Evolutionary conservation across 2,329 filamentous ascomycete species (phyloP).

Genomic region (Diaporthe vexans): DNA sequence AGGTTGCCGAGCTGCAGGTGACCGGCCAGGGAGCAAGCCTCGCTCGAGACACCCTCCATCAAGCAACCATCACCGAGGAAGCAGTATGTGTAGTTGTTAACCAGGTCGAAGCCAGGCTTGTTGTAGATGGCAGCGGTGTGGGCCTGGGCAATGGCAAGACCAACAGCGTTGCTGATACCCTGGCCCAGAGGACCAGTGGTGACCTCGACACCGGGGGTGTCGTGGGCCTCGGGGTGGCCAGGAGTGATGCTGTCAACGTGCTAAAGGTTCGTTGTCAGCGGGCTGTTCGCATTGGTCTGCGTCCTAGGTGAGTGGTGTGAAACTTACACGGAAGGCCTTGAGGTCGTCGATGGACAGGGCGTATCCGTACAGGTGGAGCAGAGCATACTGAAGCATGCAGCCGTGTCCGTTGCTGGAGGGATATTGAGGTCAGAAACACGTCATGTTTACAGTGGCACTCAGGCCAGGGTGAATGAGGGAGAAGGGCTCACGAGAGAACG

Average conservation of each 20-base stretch:
- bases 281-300: neutral
- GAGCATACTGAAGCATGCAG: conserved; percentile 99
- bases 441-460: conserved; percentile 27
- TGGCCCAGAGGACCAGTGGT: conserved; percentile 98
- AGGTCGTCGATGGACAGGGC: conserved; percentile 88
- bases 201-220: conserved; percentile 97
- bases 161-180: conserved; percentile 97
- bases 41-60: conserved; percentile 97
- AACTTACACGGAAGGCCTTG: conserved; percentile 93
- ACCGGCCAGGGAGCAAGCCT: conserved; percentile 92
- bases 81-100: conserved; percentile 97
- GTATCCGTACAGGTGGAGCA: conserved; percentile 97
- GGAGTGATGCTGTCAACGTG: conserved; percentile 82
- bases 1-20: conserved; percentile 98
- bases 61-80: conserved; percentile 99
- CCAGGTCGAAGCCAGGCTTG: conserved; percentile 91
- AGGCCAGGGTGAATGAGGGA: conserved; percentile 19
- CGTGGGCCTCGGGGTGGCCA: conserved; percentile 95
- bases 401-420: conserved; percentile 89
- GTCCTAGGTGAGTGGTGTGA: neutral
- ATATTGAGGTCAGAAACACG: conserved; percentile 31
- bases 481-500: conserved; percentile 89
- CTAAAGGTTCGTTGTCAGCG: conserved; percentile 48
- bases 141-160: conserved; percentile 95
- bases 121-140: conserved; percentile 95